Conservation (phyloP, 2,329 filamentous ascomycete genomes). For the Emmonsiellopsis sp. region DNA sequence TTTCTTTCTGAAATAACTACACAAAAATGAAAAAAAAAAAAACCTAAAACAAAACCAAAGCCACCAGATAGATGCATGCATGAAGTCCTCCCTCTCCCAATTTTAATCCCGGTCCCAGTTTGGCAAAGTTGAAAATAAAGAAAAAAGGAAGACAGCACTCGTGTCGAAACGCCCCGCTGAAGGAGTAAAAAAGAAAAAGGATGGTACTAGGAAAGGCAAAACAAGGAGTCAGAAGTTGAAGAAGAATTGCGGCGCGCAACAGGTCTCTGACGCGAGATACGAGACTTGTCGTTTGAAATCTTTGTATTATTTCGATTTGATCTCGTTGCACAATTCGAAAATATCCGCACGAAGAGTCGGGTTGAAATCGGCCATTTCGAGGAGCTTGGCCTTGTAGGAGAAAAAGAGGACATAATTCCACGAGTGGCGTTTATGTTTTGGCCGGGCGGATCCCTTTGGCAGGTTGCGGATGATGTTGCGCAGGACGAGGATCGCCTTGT, state of each 20-base stretch:
- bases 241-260: neutral
- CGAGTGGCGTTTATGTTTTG: slow-evolving; percentile 3
- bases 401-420: slow-evolving; percentile 28
- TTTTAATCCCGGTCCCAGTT: neutral
- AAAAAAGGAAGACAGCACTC: slow-evolving; percentile 4
- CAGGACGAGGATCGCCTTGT: slow-evolving; percentile 38
- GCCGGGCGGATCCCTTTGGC: slow-evolving; percentile 18
- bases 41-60: neutral
- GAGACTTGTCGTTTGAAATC: neutral
- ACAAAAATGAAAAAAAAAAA: neutral
- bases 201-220: neutral
- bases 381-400: slow-evolving; percentile 28
- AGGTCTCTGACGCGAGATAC: neutral
- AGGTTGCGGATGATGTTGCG: slow-evolving; percentile 38
- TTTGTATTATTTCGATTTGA: slow-evolving; percentile 11
- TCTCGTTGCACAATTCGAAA: slow-evolving; percentile 33
- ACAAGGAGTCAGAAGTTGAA: neutral
- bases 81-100: neutral
- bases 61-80: neutral
- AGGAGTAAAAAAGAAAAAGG: neutral
- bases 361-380: slow-evolving; percentile 32
- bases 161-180: neutral
- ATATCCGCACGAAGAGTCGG: slow-evolving; percentile 32
- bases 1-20: neutral
- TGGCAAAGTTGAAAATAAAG: neutral